phyloP scores from a whole-genome alignment of 306 rosid species.

The Acacia crassicarpa region DNA sequence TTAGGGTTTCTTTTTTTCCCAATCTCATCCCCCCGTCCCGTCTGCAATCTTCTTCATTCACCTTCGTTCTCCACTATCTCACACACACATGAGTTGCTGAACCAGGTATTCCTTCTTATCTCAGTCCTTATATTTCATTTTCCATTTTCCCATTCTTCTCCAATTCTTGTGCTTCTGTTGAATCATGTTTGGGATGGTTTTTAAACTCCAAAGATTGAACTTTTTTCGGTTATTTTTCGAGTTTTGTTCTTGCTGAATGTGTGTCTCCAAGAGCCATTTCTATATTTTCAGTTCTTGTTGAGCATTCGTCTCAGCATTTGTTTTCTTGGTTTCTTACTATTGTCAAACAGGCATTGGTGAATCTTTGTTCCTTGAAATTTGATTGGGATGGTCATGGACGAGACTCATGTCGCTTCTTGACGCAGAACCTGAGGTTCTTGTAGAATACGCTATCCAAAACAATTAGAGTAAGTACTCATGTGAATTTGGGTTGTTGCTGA shows the following conservation, averaged over 20 bases:
- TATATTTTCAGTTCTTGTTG: conserved; percentile 9
- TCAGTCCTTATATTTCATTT: neutral
- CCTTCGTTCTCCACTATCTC: no score
- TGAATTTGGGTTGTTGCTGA: conserved; percentile 1
- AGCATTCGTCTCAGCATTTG: conserved; percentile 11
- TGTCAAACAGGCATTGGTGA: conserved; percentile 37
- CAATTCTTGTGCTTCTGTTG: conserved; percentile 19
- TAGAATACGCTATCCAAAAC: conserved; percentile 14
- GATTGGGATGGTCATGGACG: conserved; percentile 25
- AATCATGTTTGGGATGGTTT: no score
- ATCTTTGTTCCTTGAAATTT: conserved; percentile 8
- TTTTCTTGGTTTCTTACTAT: conserved; percentile 21
- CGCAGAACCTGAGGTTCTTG: conserved; percentile 26
- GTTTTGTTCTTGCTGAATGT: conserved; percentile 32
- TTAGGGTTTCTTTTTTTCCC: no score
- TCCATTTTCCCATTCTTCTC: neutral
- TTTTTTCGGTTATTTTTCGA: no score
- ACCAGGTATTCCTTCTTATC: conserved; percentile 39
- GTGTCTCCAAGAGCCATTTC: conserved; percentile 30
- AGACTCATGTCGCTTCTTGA: conserved; percentile 5
- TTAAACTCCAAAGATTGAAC: conserved; percentile 26
- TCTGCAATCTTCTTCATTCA: no score
- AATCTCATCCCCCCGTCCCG: no score
- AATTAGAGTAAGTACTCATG: conserved; percentile 32
- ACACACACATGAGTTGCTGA: conserved; percentile 26